Evolutionary conservation across 2,329 filamentous ascomycete genomes (phyloP).

Genomic region (Zasmidium cellare): DNA sequence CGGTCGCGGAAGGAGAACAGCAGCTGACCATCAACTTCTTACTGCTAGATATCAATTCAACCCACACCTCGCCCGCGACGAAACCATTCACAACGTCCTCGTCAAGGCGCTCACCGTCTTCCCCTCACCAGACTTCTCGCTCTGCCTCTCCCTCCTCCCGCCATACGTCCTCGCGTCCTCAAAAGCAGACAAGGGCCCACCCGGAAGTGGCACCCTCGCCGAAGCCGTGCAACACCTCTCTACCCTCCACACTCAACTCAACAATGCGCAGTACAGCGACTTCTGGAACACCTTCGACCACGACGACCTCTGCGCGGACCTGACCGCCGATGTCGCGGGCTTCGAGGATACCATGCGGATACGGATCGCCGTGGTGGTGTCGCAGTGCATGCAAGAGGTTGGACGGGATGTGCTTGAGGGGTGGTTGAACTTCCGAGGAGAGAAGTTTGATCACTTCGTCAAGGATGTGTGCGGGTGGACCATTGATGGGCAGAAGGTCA

Average conservation of each 20-base stretch:
- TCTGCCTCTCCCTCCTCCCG: constrained; percentile 90
- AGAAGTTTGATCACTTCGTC: constrained; percentile 52
- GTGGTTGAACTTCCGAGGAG: constrained; percentile 50
- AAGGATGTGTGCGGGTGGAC: constrained; percentile 72
- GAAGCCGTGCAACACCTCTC: constrained; percentile 91
- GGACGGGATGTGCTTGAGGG: constrained; percentile 47
- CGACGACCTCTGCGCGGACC: constrained; percentile 92
- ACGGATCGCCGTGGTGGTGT: constrained; percentile 83
- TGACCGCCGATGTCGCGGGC: constrained; percentile 89
- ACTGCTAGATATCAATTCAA: constrained; percentile 94
- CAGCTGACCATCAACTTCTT: constrained; percentile 11
- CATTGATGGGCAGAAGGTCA: constrained; percentile 66
- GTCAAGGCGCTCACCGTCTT: constrained; percentile 98
- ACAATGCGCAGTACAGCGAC: constrained; percentile 81
- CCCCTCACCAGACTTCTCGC: constrained; percentile 91
- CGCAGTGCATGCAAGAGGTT: constrained; percentile 81
- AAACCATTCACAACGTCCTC: constrained; percentile 98
- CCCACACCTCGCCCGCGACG: constrained; percentile 93
- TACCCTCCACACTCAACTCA: constrained; percentile 80
- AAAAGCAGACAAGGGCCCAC: constrained; percentile 47
- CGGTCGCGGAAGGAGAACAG: constrained; percentile 9
- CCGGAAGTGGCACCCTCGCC: constrained; percentile 65
- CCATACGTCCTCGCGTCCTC: constrained; percentile 70
- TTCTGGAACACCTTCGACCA: constrained; percentile 94
- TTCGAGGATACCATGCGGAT: constrained; percentile 94